Base-by-base conservation (phyloP, 371 early-diverging fungal species). In the Rhizomucor pusillus region DNA sequence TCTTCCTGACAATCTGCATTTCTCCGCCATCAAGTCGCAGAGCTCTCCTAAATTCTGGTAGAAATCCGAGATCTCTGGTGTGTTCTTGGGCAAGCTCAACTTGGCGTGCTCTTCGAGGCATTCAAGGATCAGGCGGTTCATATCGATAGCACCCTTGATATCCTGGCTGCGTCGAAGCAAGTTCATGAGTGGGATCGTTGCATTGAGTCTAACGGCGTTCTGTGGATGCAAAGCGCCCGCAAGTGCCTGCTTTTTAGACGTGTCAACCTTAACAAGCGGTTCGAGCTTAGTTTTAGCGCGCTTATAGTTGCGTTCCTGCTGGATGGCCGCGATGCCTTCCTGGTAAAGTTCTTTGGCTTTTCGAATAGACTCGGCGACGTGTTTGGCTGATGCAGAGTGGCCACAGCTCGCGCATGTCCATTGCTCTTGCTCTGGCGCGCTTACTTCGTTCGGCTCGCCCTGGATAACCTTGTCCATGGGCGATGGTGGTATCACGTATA, bases 11-110 rank as follows among this genome's bases (percentile, higher is more conserved):
- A 19, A 54, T 36, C 51, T 59, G 46, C 67, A 69, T 47, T 81
- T 65, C 29, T 64, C 64, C 10, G 75, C 79, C 67, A 78, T 69
- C 44, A 65, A 60, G 41, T 71, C 56, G 44, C 73, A 77, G 48
- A 82, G 57, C 52, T 86, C 87, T 23, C 80, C 86, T n/a, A 88
- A 62, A 16, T 83, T 74, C 54, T 73, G 67, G 60, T 77, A 71
- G 54, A 81, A 80, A 50, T 86, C 87, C 23, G 82, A 81, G 24
- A 85, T 68, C 22, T 84, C 80, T 23, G 86, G 75, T 22, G 83
- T 79, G 54, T 81, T 69, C 24, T 50, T 59, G 9, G 88, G 80
- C n/a, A 86, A 60, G 18, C 74, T 68, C 4, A 57, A 37, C 1
- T 49, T 45, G 12, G 71, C 61, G 37, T 69, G 60, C 12, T 68